Evolutionary conservation across 2,329 filamentous ascomycete genomes (phyloP).

Genomic region (Ascochyta lentis): DNA sequence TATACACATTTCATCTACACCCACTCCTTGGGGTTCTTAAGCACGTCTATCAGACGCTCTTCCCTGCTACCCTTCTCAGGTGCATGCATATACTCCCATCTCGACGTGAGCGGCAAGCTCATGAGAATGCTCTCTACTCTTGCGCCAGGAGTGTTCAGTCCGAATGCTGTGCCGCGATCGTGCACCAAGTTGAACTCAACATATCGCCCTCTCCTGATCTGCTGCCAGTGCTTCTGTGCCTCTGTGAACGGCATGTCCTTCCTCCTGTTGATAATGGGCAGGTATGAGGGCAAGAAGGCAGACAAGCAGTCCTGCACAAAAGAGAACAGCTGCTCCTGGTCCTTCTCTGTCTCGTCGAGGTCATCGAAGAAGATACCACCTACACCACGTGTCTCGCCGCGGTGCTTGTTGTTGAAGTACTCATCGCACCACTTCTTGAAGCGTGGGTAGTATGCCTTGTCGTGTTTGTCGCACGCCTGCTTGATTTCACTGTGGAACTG

Average conservation of each 20-base stretch:
- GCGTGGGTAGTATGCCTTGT: conserved; percentile 86
- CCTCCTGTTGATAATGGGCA: conserved; percentile 85
- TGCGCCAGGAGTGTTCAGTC: conserved; percentile 88
- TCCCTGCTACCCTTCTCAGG: conserved; percentile 78
- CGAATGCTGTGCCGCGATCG: conserved; percentile 93
- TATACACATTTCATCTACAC: conserved; percentile 36
- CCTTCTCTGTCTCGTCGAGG: conserved; percentile 83
- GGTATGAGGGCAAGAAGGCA: conserved; percentile 87
- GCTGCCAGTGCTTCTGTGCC: conserved; percentile 94
- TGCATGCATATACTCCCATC: conserved; percentile 95
- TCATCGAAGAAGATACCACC: conserved; percentile 99
- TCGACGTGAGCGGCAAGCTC: conserved; percentile 90
- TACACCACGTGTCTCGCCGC: conserved; percentile 82
- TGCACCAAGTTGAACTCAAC: conserved; percentile 99
- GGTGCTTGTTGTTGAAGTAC: conserved; percentile 95
- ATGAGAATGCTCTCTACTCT: conserved; percentile 96
- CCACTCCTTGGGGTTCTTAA: conserved; percentile 69
- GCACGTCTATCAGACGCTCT: conserved; percentile 77
- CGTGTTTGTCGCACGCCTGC: conserved; percentile 89
- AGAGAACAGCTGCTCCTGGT: conserved; percentile 86
- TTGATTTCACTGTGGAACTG: conserved; percentile 97
- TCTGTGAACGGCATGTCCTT: conserved; percentile 92
- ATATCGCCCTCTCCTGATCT: conserved; percentile 90
- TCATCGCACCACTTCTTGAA: conserved; percentile 99
- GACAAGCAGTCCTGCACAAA: conserved; percentile 86